phyloP scores from a whole-genome alignment of 768 basidiomycete genomes.

The Collybiopsis luxurians region DNA sequence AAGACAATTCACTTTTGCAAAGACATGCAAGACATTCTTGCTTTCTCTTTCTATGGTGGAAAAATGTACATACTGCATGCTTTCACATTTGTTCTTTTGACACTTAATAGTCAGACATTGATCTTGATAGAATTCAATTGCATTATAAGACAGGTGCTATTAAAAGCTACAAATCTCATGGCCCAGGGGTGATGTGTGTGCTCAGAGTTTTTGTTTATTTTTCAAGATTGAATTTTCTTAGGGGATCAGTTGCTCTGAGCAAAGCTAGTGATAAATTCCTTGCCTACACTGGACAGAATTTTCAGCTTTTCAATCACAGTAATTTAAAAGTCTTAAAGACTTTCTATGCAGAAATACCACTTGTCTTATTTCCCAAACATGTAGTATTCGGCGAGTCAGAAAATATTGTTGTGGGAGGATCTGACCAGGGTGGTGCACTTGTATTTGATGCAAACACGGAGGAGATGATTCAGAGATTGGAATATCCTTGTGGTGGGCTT shows the following conservation, averaged over 20 bases:
- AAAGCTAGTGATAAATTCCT: background rate
- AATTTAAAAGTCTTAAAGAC: background rate
- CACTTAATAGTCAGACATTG: background rate
- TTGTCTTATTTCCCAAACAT: background rate
- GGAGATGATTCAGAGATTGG: background rate
- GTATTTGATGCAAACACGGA: background rate
- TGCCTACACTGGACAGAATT: constrained; percentile 2
- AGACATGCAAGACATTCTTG: background rate
- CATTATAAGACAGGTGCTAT: background rate
- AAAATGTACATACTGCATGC: background rate
- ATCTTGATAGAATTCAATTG: background rate
- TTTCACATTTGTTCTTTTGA: background rate
- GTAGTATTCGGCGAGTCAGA: constrained; percentile 1
- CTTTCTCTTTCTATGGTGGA: background rate
- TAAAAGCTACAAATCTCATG: background rate
- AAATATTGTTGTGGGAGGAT: background rate
- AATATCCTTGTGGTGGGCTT: background rate
- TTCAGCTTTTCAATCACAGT: background rate
- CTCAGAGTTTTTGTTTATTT: background rate
- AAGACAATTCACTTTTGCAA: background rate
- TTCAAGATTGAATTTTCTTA: background rate
- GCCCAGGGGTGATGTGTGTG: background rate
- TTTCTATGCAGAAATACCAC: background rate
- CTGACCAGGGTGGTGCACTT: constrained; percentile 1
- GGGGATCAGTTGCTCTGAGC: background rate